Evolutionary conservation across 495 filamentous ascomycete species (phyloP).

Genomic region (Penicillium paxilli): DNA sequence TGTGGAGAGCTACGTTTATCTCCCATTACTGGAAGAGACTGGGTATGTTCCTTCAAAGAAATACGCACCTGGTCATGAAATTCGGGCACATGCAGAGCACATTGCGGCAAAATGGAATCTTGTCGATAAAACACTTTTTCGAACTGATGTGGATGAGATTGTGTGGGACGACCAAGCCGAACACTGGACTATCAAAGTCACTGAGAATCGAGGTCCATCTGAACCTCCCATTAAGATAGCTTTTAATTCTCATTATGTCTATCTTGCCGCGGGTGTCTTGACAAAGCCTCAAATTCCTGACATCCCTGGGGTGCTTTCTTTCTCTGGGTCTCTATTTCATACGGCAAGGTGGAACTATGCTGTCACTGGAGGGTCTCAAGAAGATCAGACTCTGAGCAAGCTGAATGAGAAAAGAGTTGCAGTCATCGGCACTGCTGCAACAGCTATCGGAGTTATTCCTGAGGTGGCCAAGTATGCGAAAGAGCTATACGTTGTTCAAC

Average conservation of each 20-base stretch:
- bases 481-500: slow-evolving; percentile 44
- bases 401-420: slow-evolving; percentile 42
- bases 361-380: slow-evolving; percentile 48
- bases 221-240: neutral
- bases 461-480: slow-evolving; percentile 23
- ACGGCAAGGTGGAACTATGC: slow-evolving; percentile 37
- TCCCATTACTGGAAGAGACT: slow-evolving; percentile 59
- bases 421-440: slow-evolving; percentile 48
- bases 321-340: slow-evolving; percentile 27
- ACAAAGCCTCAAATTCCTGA: neutral
- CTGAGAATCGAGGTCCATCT: neutral
- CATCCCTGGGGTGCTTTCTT: neutral
- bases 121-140: slow-evolving; percentile 46
- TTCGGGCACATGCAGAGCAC: slow-evolving; percentile 17
- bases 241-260: neutral
- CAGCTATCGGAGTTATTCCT: slow-evolving; percentile 40
- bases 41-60: slow-evolving; percentile 50
- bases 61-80: slow-evolving; percentile 21
- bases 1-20: slow-evolving; percentile 27
- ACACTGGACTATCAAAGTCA: neutral
- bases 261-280: neutral
- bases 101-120: slow-evolving; percentile 41
- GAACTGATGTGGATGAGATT: slow-evolving; percentile 13
- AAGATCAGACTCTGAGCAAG: slow-evolving; percentile 37
- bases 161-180: slow-evolving; percentile 16